Base-by-base conservation (phyloP, 1,139 yeast species). In the Yamadazyma sp. region DNA sequence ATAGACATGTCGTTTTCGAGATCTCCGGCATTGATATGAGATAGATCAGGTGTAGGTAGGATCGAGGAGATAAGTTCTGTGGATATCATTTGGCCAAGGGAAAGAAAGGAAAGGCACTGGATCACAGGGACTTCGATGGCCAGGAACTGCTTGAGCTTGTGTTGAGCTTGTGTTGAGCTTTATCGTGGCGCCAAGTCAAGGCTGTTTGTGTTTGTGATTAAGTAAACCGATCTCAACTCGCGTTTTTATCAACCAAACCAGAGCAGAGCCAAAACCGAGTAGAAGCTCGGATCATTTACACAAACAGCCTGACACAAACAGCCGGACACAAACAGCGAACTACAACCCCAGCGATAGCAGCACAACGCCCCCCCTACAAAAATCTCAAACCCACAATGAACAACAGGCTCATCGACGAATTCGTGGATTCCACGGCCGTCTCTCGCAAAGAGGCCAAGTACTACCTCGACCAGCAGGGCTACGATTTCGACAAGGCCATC, bases 1-100 rank as follows among this genome's bases (percentile, higher is more conserved):
- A 64, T 56, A 25, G 62, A 61, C 10, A 70, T 55, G 45, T 73
- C 78, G 46, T 69, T 71, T 44, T 72, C 76, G n/a, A 64, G 53
- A 27, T 71, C 75, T 12, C 54, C 50, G 2, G 50, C 44, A 16
- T 28, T 20, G 10, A 47, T 33, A 33, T 51, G 47, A 15, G 49
- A 44, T 4, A 48, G 37, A 26, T 57, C 39, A 12, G 42, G 41
- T 3, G 37, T 30, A 12, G 48, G 49, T 15, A 49, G 22, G 10
- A 49, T 42, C 8, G 46, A 22, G 9, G 40, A 31, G 15, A 40
- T 36, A 18, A 32, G 4, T 3, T 35, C 31, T 1, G 41, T 16
- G 6, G 37, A 32, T 5, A 41, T 29, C 40, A 37, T 40, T 5
- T n/a, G n/a, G n/a, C n/a, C n/a, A n/a, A n/a, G n/a, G n/a, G n/a